Base-by-base conservation (phyloP, 2,329 filamentous ascomycete genomes). In the Penicillium sp. region DNA sequence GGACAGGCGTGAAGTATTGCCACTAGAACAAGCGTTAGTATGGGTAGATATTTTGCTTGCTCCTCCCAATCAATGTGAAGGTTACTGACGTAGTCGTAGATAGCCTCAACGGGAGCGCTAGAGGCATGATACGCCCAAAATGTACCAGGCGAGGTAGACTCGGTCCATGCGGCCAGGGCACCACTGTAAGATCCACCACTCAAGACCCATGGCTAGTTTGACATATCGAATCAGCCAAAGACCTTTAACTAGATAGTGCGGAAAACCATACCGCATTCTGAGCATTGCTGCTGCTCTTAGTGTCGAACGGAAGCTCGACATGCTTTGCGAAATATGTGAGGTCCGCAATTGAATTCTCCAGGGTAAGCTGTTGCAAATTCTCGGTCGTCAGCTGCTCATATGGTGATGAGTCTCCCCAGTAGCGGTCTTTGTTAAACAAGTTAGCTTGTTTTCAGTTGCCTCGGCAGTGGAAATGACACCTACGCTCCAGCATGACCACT, bases 91-190 rank as follows among this genome's bases (percentile, higher is more conserved):
- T 82, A 86, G 69, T 87, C 77, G 24, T 79, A 78, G 36, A 86
- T 79, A 1, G 81, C 80, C 64, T 87, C 73, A 1, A 87, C 83
- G 0, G 83, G 82, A 0, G 80, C 85, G 67, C 81, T 83, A 33
- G 81, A 83, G 3, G 83, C 75, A 69, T 85, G 83, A 62, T 86
- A 86, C 1, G 83, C 84, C 84, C 84, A 87, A 70, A 85, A 84
- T 0, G 83, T 85, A 6, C 82, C 84, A 0, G 83, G 83, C 1
- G 78, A 73, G 2, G 81, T 72, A 13, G 79, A 80, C 37, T 81
- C 81, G 2, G 79, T 83, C 83, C 84, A 86, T 0, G 83, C 84
- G 2, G 83, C 70, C 16, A 87, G 73, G 5, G 83, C 82, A 41
- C 84, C 85, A 35, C 78, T 79, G 68, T 87, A 87, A 0, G 82